Conservation (phyloP, 176 grass and related monocot species). For the Miscanthus lutarioriparius region DNA sequence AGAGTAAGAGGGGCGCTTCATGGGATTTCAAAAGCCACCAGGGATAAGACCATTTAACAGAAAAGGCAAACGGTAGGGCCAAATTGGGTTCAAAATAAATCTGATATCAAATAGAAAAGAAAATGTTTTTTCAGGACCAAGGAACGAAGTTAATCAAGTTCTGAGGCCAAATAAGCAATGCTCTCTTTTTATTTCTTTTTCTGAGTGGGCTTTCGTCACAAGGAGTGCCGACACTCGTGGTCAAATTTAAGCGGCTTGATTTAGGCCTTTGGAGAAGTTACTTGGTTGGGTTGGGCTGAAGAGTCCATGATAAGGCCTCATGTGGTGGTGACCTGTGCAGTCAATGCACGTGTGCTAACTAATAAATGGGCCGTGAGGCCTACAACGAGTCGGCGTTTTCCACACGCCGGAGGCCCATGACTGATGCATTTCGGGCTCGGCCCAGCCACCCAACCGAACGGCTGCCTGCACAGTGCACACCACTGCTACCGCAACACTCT, state of each 20-base stretch:
- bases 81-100: no score
- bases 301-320: background rate
- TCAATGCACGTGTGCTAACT: background rate
- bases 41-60: no score
- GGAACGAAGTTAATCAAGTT: no score
- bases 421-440: background rate
- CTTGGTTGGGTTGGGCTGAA: background rate
- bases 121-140: no score
- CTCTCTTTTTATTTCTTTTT: background rate
- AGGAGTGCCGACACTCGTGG: background rate
- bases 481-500: background rate
- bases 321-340: no score
- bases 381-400: background rate
- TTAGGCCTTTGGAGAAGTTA: background rate
- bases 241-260: background rate
- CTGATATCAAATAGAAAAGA: no score
- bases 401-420: background rate
- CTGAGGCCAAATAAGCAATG: no score
- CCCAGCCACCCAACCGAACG: background rate
- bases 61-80: no score
- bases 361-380: background rate
- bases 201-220: background rate
- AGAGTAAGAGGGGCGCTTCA: no score
- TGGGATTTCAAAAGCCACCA: no score
- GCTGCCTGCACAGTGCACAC: background rate